Base-by-base conservation (phyloP, 2,329 filamentous ascomycete genomes). In the Colletotrichum sp. region DNA sequence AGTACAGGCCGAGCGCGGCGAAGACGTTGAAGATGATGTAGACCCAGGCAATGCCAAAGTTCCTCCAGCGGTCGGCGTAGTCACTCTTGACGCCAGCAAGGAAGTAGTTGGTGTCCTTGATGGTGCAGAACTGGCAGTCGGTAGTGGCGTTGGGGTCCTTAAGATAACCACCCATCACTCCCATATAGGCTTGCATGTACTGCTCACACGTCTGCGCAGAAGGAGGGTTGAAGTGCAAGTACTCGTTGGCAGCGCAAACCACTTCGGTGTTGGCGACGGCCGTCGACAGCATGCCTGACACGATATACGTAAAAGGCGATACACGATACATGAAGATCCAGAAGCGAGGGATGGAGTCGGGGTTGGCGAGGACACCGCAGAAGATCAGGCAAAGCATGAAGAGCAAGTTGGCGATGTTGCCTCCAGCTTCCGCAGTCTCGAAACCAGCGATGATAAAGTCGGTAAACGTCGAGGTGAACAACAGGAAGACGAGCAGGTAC, bases 281-380 rank as follows among this genome's bases (percentile, higher is more conserved):
- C 1, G 90, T 91, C 0, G 93, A 90, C 0, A 96, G 84, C 86
- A 98, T 92, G 26, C 93, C 94, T 12, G 90, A 90, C 30, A 96
- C 91, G 18, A 97, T 87, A 82, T 98, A 98, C 0, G 94, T 96
- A 80, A 98, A 94, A 0, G 96, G 95, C 0, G 93, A 95, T 65
- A 96, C 86, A 63, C 94, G 91, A 85, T 96, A 96, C 93, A 96
- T 95, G 88, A 95, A 95, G 79, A 93, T 92, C 94, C 95, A 96
- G 89, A 96, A 96, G 8, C 90, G 86, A 0, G 95, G 94, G 39
- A 96, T 89, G 3, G 85, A 83, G 4, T 86, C 84, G 1, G 93
- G 93, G 8, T 87, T 86, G 32, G 92, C 92, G 77, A 98, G 90
- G 66, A 97, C 93, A 88, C 93, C 89, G 81, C 93, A 95, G 89